Conservation (phyloP, 148 eudicot genomes). For the Heliosperma pusillum region DNA sequence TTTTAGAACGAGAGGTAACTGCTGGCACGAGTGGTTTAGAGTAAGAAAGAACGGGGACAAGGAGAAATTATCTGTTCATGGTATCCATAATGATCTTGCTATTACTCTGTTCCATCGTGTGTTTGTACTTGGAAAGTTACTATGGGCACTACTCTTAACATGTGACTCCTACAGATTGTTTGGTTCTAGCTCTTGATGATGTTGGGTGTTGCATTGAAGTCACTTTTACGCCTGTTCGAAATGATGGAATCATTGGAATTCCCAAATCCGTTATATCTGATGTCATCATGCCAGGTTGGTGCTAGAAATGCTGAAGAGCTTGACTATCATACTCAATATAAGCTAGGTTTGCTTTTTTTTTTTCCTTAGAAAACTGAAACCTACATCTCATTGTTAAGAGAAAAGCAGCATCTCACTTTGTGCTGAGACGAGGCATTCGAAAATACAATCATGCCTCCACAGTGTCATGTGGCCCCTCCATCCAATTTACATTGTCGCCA, state of each 20-base stretch:
- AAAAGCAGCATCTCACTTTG: neutral
- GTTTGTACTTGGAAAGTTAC: neutral
- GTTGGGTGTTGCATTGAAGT: constrained; percentile 70
- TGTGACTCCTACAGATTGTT: constrained; percentile 45
- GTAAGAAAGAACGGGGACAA: constrained; percentile 50
- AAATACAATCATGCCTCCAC: neutral
- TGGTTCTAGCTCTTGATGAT: constrained; percentile 69
- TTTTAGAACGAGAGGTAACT: constrained; percentile 75
- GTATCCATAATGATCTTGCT: constrained; percentile 32
- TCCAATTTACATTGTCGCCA: neutral
- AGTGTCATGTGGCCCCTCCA: neutral
- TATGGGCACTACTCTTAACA: constrained; percentile 5
- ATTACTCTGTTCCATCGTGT: neutral
- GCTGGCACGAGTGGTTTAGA: constrained; percentile 83
- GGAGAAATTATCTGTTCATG: constrained; percentile 59
- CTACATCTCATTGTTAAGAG: neutral
- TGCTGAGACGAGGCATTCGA: neutral
- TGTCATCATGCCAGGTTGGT: constrained; percentile 72
- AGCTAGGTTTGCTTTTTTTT: neutral
- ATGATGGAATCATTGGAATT: constrained; percentile 62
- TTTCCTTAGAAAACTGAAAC: neutral
- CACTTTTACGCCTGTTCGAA: constrained; percentile 78
- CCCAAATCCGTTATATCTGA: constrained; percentile 47
- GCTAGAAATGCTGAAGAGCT: constrained; percentile 5
- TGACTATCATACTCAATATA: neutral